These are phyloP conservation scores for Calamus simplicifolius DNA, from an alignment of 176 grass and related monocot genomes.

Conservation along the genomic window DNA sequence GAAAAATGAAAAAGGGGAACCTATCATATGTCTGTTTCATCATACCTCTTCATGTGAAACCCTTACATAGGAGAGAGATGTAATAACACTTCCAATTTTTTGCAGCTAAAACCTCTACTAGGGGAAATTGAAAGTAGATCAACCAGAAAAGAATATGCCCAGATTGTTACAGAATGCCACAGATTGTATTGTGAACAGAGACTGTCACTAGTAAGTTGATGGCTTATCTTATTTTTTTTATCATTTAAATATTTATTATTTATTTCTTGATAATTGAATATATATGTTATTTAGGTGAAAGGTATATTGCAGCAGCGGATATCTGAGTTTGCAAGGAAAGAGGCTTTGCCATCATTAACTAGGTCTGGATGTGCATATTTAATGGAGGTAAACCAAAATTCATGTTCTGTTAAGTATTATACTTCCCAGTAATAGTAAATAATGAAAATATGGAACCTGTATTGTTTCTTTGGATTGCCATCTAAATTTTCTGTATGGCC, in stretches of 20 bases:
- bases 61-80: too few relatives aligned
- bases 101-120: constrained; percentile 85
- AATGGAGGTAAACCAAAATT: constrained; percentile 53
- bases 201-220: constrained; percentile 24
- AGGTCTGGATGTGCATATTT: constrained; percentile 95
- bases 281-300: constrained; percentile 48
- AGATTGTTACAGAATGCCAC: constrained; percentile 91
- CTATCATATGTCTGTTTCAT: too few relatives aligned
- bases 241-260: constrained; percentile 6
- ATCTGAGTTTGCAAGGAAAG: constrained; percentile 75
- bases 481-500: too few relatives aligned
- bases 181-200: constrained; percentile 96
- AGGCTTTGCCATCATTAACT: constrained; percentile 87
- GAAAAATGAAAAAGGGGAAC: too few relatives aligned
- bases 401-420: too few relatives aligned
- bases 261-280: constrained; percentile 6
- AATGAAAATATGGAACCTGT: too few relatives aligned
- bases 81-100: background rate
- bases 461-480: too few relatives aligned
- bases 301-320: constrained; percentile 87
- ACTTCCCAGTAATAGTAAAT: too few relatives aligned
- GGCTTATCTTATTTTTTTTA: constrained; percentile 4
- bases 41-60: too few relatives aligned
- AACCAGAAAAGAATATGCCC: constrained; percentile 70
- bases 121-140: constrained; percentile 88